phyloP scores from a whole-genome alignment of 768 basidiomycete genomes.

The Mycena pura region DNA sequence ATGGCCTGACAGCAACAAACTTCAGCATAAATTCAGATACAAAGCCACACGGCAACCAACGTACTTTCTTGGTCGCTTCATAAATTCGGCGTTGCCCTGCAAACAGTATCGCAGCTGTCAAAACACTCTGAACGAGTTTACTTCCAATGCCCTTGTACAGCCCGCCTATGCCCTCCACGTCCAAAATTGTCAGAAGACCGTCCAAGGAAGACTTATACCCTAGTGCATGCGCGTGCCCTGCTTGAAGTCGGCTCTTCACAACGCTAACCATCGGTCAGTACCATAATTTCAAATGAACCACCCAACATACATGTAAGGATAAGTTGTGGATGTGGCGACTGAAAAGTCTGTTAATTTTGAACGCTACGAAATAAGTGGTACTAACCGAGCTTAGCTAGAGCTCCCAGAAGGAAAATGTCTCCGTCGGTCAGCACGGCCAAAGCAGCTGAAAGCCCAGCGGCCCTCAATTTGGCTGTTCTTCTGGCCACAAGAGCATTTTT shows the following conservation, averaged over 20 bases:
- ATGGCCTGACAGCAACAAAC: conserved; percentile 4
- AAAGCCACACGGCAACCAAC: not conserved
- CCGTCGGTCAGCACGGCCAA: conserved; percentile 72
- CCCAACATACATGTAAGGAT: conserved; percentile 71
- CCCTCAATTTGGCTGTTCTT: conserved; percentile 60
- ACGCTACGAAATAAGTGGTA: not conserved
- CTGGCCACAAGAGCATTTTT: conserved; percentile 81
- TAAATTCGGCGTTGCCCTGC: conserved; percentile 86
- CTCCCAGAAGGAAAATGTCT: conserved; percentile 96
- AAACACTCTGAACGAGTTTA: conserved; percentile 90
- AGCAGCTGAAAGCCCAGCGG: conserved; percentile 50
- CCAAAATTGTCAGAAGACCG: conserved; percentile 67
- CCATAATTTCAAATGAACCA: not conserved
- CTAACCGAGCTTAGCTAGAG: conserved; percentile 86
- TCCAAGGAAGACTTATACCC: conserved; percentile 70
- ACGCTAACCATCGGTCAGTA: conserved; percentile 43
- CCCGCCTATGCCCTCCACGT: conserved; percentile 68
- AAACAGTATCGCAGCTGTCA: conserved; percentile 94
- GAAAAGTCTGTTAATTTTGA: not conserved
- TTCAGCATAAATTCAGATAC: not conserved
- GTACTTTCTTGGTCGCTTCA: conserved; percentile 66
- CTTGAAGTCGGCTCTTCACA: conserved; percentile 72
- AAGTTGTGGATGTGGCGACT: conserved; percentile 63
- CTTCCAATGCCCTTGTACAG: conserved; percentile 82
- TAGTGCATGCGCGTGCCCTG: conserved; percentile 61